Evolutionary conservation across 1,284 basidiomycete species (phyloP), one percentile per base, ranked within the genome.

Genomic region (Papiliotrema nemorosa): DNA sequence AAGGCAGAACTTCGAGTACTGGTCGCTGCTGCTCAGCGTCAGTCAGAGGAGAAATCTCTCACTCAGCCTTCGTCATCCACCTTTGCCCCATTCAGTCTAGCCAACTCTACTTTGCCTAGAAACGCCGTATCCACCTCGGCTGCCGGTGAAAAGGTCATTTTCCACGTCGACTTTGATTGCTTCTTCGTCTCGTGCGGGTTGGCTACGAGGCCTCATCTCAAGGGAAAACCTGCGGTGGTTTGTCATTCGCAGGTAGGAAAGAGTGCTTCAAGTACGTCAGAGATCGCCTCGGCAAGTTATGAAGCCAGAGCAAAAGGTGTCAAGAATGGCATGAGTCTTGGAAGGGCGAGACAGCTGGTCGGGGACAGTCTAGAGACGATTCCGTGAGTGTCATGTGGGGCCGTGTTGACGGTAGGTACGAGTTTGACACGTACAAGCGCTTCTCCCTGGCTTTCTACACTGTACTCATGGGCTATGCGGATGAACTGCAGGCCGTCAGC

Each of bases 101-200:
- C 67, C 16, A 60, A 52, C 3, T 59, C 64, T 6, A 45, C 53
- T 16, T 49, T 69, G 5, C 62, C 62, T 14, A 48, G 56, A 12
- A 45, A 59, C 3, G 44, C 61, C 2, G 43, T 47, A 10, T 38
- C 29, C 21, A 26, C 42, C 21, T n/a, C 38, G 14, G 31, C 27
- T 0, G 35, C 57, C 1, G 60, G 68, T 29, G 81, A 85, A 41
- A 79, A 82, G 13, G 82, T 89, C 16, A 87, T 94, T 62, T 87
- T 96, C 82, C 92, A 97, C 64, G 89, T 90, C 64, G 92, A 97
- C 72, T 97, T 98, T 64, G 94, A 98, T 69, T 90, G 87, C 64
- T 98, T 97, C 79, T 98, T 98, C 66, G 92, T 97, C 12, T 85
- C 88, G 1, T 91, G 86, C n/a, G 89, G 90, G 0, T 72, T 94